phyloP scores from a whole-genome alignment of 2,329 filamentous ascomycete species.

The Teratosphaeria destructans region DNA sequence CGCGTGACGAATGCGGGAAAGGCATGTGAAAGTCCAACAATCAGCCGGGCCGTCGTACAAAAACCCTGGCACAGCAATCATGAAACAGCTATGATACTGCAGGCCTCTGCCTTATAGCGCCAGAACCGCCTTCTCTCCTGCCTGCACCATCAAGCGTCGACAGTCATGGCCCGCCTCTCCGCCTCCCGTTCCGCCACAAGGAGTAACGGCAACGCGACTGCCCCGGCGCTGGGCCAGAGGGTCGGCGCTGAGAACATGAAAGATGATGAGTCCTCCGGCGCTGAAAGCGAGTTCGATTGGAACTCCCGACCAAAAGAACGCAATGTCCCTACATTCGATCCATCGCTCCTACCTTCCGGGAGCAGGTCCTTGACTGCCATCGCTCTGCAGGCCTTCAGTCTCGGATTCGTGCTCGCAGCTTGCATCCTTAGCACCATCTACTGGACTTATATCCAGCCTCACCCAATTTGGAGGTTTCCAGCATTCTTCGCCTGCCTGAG shows the following conservation, averaged over 20 bases:
- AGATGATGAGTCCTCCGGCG: constrained; percentile 1
- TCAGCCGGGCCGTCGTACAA: not conserved
- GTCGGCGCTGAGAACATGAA: not conserved
- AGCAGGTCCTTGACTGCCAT: constrained; percentile 38
- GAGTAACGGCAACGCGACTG: constrained; percentile 2
- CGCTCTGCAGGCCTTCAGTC: constrained; percentile 34
- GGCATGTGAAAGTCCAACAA: constrained; percentile 1
- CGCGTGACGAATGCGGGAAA: not conserved
- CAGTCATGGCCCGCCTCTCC: constrained; percentile 16
- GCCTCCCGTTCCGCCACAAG: constrained; percentile 12
- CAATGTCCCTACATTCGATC: constrained; percentile 12
- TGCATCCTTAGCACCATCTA: constrained; percentile 22
- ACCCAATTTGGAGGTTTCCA: constrained; percentile 44
- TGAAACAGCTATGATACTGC: not conserved
- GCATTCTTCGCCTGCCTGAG: constrained; percentile 59
- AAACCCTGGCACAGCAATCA: not conserved
- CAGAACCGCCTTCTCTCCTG: not conserved
- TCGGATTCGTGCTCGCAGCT: constrained; percentile 30
- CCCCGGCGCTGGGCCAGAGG: not conserved
- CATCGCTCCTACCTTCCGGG: constrained; percentile 30
- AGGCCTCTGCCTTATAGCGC: not conserved
- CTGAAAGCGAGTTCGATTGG: constrained; percentile 6
- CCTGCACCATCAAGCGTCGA: not conserved
- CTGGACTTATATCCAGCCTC: constrained; percentile 9
- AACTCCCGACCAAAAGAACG: not conserved